Percentiles rank a stretch among this genome's conserved stretches.
These are phyloP conservation scores for Citrullus mucosospermus DNA, from an alignment of 306 rosid genomes.

Conservation along the genomic window DNA sequence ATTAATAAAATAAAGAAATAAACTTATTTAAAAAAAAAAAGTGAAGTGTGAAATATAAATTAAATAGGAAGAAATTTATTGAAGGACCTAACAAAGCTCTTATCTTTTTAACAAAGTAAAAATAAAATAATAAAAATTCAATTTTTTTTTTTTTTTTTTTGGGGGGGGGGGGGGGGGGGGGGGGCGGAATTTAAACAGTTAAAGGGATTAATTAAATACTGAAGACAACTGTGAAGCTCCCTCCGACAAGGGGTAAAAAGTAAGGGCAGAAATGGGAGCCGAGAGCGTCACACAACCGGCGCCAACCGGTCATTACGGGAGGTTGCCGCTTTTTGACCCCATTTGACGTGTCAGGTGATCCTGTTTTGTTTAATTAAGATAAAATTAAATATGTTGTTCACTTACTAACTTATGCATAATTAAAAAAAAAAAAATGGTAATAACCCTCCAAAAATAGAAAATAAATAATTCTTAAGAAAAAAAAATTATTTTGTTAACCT, in stretches of 20 bases:
- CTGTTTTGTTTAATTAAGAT: background rate
- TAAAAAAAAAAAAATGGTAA: background rate
- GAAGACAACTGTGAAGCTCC: background rate
- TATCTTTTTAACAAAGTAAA: too few species aligned
- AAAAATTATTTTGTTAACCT: background rate
- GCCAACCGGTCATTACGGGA: slow-evolving; percentile 33
- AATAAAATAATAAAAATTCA: too few species aligned
- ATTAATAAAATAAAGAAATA: too few species aligned
- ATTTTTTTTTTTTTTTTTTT: too few species aligned
- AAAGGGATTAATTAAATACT: background rate
- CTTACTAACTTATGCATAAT: background rate
- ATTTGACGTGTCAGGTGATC: slow-evolving; percentile 22
- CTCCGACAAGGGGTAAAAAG: background rate
- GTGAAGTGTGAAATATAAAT: too few species aligned
- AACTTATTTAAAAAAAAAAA: too few species aligned
- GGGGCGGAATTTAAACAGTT: too few species aligned
- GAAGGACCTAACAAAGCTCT: too few species aligned
- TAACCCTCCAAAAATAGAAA: background rate
- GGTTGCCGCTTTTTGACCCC: slow-evolving; percentile 40
- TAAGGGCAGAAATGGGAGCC: slow-evolving; percentile 19
- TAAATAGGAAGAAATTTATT: too few species aligned
- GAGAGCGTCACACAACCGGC: slow-evolving; percentile 43
- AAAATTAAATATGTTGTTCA: background rate
- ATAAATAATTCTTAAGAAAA: too few species aligned
- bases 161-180: too few species aligned